A percentile compares a stretch with the other conserved stretches of the same genome.
phyloP scores from a whole-genome alignment of 2,329 filamentous ascomycete species.

The Fusarium domesticum region DNA sequence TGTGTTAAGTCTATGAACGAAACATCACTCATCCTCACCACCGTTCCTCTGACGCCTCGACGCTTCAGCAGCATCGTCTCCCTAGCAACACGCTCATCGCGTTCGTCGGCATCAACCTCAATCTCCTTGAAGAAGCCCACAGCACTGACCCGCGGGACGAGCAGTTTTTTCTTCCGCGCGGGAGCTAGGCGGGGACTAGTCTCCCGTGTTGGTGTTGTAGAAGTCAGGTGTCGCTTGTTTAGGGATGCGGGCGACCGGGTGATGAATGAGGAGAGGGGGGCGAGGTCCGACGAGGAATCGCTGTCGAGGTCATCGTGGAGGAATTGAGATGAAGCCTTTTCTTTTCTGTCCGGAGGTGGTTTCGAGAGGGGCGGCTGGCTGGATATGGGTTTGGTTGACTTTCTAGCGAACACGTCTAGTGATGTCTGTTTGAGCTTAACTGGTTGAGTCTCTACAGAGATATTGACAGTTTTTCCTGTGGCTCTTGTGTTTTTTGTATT shows the following conservation, averaged over 20 bases:
- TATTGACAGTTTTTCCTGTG: background rate
- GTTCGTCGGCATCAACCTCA: constrained; percentile 26
- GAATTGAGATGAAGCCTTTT: background rate
- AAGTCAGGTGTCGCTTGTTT: constrained; percentile 8
- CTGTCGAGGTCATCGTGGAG: constrained; percentile 9
- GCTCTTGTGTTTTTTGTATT: background rate
- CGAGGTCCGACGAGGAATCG: constrained; percentile 20
- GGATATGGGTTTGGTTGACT: constrained; percentile 3
- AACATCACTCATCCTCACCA: constrained; percentile 33
- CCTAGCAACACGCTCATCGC: constrained; percentile 22
- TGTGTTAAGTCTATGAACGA: constrained; percentile 35
- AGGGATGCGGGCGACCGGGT: constrained; percentile 9
- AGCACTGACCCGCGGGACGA: constrained; percentile 37
- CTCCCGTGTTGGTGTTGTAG: background rate
- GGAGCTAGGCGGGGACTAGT: constrained; percentile 18
- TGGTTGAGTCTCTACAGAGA: constrained; percentile 8
- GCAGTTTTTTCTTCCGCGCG: constrained; percentile 37
- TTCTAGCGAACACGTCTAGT: constrained; percentile 30
- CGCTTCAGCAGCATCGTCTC: constrained; percentile 17
- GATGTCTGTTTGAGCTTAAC: constrained; percentile 34
- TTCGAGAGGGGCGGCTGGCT: constrained; percentile 9
- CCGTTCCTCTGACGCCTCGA: constrained; percentile 14
- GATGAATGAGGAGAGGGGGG: constrained; percentile 11
- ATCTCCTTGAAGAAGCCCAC: constrained; percentile 40
- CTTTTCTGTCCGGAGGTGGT: background rate